Evolutionary conservation across 1,284 basidiomycete species (phyloP), one percentile per base, ranked within the genome.

Genomic region (Microbotryum lychnidis-dioicae): DNA sequence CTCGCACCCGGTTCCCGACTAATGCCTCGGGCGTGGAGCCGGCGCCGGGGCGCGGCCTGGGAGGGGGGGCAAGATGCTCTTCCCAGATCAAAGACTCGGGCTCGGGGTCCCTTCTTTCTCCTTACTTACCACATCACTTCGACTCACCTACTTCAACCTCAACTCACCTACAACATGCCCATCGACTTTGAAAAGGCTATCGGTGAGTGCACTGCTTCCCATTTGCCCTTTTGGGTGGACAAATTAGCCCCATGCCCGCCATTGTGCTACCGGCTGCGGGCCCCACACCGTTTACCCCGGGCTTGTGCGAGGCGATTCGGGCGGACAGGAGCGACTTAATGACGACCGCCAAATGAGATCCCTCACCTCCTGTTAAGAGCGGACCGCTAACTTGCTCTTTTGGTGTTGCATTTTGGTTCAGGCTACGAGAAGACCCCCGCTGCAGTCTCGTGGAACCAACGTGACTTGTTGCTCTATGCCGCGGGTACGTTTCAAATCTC

Each of bases 381-480:
- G 37, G 12, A 12, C 4, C 18, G 12, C 37, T 42, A 3, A 42
- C 37, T 16, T 18, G 37, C 12, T 18, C 37, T 42, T 42, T 42
- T 12, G 37, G 1, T 18, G 14, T 16, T 42, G 10, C 1, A 16
- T 10, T 49, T 8, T 31, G 31, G 27, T 25, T 18, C 53, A 68
- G 75, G 75, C 6, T 68, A 73, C 69, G 70, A 71, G n/a, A 66
- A 67, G 1, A 57, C 63, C 16, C 64, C 70, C 7, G 67, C 73
- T 53, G 68, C 74, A 4, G 75, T 75, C 23, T 45, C 64, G 1
- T 76, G 75, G 75, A 74, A 76, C 62, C 68, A 72, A 53, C 70
- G 74, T 14, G 75, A 76, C 55, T 64, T 74, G 8, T 67, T 76
- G 46, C 70, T 74, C 46, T 76, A 75, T 56, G 69, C 71, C 29